Percentiles rank a stretch among this genome's conserved stretches.
phyloP scores from a whole-genome alignment of 768 basidiomycete genomes.

The Tylopilus sp. region DNA sequence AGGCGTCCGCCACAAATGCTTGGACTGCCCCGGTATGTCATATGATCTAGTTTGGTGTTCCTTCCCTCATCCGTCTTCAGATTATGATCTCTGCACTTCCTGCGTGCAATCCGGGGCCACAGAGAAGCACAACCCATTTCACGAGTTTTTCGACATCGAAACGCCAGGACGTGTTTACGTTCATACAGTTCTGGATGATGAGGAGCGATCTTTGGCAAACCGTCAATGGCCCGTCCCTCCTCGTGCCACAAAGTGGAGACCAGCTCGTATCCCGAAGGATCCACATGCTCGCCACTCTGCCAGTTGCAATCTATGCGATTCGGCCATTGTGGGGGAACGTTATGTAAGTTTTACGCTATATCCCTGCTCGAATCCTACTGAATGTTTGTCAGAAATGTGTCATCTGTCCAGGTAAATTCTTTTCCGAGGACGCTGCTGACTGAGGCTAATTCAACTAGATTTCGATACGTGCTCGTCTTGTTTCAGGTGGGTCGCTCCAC shows the following conservation, averaged over 20 bases:
- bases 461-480: slow-evolving; percentile 75
- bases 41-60: neutral
- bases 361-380: neutral
- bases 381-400: slow-evolving; percentile 64
- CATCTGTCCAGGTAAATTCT: slow-evolving; percentile 49
- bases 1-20: slow-evolving; percentile 76
- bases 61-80: slow-evolving; percentile 31
- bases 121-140: slow-evolving; percentile 57
- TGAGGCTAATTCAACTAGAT: slow-evolving; percentile 37
- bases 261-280: neutral
- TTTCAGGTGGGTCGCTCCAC: slow-evolving; percentile 46
- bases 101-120: slow-evolving; percentile 51
- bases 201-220: slow-evolving; percentile 31
- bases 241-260: neutral
- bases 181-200: slow-evolving; percentile 47
- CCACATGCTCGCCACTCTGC: slow-evolving; percentile 53
- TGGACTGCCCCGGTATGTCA: slow-evolving; percentile 64
- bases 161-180: slow-evolving; percentile 64
- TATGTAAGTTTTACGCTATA: slow-evolving; percentile 65
- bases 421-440: neutral
- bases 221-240: neutral
- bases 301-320: slow-evolving; percentile 75
- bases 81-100: slow-evolving; percentile 67
- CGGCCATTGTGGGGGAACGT: slow-evolving; percentile 62
- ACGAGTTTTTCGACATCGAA: slow-evolving; percentile 68